Percentiles rank a stretch among this genome's conserved stretches.
Conservation (phyloP, 208 protist genomes). For the Trypanosoma lewisi region DNA sequence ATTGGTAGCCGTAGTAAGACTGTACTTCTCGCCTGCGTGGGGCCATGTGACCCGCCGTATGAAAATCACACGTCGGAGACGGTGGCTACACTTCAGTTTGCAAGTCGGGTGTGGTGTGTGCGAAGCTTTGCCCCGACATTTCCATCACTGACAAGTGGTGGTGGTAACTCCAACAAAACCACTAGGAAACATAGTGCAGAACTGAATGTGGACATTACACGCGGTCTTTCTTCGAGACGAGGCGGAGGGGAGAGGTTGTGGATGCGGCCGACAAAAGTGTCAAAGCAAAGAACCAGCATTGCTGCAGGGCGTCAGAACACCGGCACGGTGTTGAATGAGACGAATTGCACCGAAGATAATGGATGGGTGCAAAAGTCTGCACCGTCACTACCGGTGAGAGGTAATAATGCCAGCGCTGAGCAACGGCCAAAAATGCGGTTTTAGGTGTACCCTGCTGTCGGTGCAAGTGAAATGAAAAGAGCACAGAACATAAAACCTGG, state of each 20-base stretch:
- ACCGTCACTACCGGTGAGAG: neutral
- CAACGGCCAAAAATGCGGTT: constrained; percentile 15
- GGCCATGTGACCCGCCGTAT: constrained; percentile 31
- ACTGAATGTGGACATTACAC: neutral
- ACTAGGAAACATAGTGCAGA: neutral
- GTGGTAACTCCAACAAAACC: neutral
- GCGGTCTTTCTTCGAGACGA: neutral
- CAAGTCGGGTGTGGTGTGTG: constrained; percentile 24
- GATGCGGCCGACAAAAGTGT: constrained; percentile 17
- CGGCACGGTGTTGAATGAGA: neutral
- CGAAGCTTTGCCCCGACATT: constrained; percentile 18
- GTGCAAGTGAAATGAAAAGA: neutral
- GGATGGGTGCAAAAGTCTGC: neutral
- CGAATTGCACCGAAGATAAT: neutral
- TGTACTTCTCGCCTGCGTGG: constrained; percentile 59
- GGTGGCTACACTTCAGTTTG: constrained; percentile 24
- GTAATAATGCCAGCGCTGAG: neutral
- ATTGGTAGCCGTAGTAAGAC: constrained; percentile 62
- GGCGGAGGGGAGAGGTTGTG: neutral
- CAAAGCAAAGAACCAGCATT: neutral
- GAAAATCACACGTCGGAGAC: constrained; percentile 28
- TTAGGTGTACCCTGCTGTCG: neutral
- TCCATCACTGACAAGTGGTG: neutral
- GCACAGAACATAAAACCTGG: neutral
- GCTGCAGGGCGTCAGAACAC: neutral